Base-by-base conservation (phyloP, 2,329 filamentous ascomycete species). In the Apiospora phragmitis region DNA sequence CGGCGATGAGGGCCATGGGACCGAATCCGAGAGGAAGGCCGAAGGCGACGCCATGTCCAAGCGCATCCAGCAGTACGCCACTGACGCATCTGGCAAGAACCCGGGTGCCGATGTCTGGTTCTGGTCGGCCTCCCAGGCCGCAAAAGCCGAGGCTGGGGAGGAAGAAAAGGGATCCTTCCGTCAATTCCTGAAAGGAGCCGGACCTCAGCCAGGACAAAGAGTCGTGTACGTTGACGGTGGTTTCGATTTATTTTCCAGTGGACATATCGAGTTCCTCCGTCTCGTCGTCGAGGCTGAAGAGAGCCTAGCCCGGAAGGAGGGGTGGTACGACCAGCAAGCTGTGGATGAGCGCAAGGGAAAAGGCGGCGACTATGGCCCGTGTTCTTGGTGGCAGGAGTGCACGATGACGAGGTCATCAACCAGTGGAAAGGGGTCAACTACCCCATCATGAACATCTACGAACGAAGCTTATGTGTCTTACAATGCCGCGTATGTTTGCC, bases 371-470 rank as follows among this genome's bases (percentile, higher is more conserved):
- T 97, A 97, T 77, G 86, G 89, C 0, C 94, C 0, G 92, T 91
- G 8, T 98, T 94, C 79, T 88, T 99, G n/a, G 90, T 98, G 59
- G 95, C 94, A 2, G 96, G 96, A 67, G 91, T 99, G 32, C 96
- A 99, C 82, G 93, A 97, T 77, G 96, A 99, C 80, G 90, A 92
- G 74, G 94, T 97, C 72, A 97, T 99, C 81, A 99, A 99, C 82
- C 86, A 92, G 77, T 97, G 94, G 93, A 98, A 98, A 83, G 95
- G 96, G 45, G 88, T 98, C 77, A 99, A 99, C 84, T 99, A 98
- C 80, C 96, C 96, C 35, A 98, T 99, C 83, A 99, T 99, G 96
- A 99, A 98, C 85, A 95, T 97, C 70, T 97, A 95, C 77, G 96
- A 99, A 85, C 92, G 96, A 55, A 95, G 95, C 1, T 90, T 99